phyloP scores from a whole-genome alignment of 78 protist genomes.

The Planoprotostelium fungivorum region DNA sequence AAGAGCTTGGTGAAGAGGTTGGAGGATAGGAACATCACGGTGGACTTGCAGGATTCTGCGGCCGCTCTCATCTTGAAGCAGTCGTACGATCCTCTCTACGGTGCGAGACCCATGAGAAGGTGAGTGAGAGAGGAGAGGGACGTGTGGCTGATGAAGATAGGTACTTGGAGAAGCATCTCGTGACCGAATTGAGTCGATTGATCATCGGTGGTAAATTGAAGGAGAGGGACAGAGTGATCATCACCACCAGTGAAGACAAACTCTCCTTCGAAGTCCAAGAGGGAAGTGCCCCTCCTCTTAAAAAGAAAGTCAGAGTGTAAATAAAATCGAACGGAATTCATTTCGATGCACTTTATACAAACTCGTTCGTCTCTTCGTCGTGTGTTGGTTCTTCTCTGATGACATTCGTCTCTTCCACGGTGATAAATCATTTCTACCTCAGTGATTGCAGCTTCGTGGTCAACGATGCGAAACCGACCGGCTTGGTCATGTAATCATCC shows the following conservation, averaged over 20 bases:
- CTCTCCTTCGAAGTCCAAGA: background rate
- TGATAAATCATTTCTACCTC: too few relatives aligned
- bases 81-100: slow-evolving; percentile 83
- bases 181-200: slow-evolving; percentile 68
- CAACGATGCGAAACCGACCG: background rate
- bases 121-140: slow-evolving; percentile 10
- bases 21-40: slow-evolving; percentile 42
- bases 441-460: background rate
- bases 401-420: too few relatives aligned
- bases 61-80: slow-evolving; percentile 26
- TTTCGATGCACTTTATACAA: too few relatives aligned
- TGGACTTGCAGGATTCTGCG: slow-evolving; percentile 45
- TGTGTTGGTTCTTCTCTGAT: too few relatives aligned
- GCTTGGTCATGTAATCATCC: background rate
- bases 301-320: too few relatives aligned
- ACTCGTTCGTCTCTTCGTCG: too few relatives aligned
- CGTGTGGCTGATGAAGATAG: slow-evolving; percentile 85
- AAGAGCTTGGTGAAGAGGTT: slow-evolving; percentile 68
- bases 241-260: background rate
- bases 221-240: slow-evolving; percentile 11
- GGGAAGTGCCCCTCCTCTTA: too few relatives aligned
- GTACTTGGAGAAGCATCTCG: slow-evolving; percentile 81
- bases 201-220: slow-evolving; percentile 52
- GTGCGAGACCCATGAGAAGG: slow-evolving; percentile 92
- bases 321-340: too few relatives aligned